Evolutionary conservation across 2,329 filamentous ascomycete species (phyloP), one percentile per base, ranked within the genome.

Genomic region (Hypoxylon sp.): DNA sequence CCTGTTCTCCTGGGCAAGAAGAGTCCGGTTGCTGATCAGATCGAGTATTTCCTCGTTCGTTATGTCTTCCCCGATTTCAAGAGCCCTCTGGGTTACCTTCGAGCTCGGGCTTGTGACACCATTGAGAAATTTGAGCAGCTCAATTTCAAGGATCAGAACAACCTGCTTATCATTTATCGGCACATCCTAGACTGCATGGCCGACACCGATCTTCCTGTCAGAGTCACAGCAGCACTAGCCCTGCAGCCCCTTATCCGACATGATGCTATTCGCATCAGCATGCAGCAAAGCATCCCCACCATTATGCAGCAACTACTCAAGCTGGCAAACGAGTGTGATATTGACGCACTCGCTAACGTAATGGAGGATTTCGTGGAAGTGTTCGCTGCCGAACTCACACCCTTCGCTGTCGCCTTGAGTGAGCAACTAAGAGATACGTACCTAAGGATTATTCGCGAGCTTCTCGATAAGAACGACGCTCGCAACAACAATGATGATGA

Each of bases 281-380:
- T 99, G 96, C 94, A 98, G 82, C 90, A 94, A 77, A 98, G 94
- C 79, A 99, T 99, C 73, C 94, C 96, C 15, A 97, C 97, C 76
- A 98, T 99, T 76, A 99, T 99, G 96, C 97, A 98, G 82, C 95
- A 99, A 81, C 87, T 99, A 13, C 86, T 99, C 60, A 98, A 98
- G 83, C 85, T 99, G 63, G 95, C 96, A 29, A 99, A 99, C 77
- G 96, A 99, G 81, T 96, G 97, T 65, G 96, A 99, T 78, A 95
- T 99, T 52, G 96, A 99, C 80, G 94, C 96, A 4, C 86, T 99
- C 44, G 95, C 96, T 21, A 98, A 98, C 76, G 96, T 99, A 42
- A 99, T 99, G 96, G 96, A 99, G 81, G 96, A 99, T 78, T 99
- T 99, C 78, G 96, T 99, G 50, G 96, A 99, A 80, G 94, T 98